A percentile compares a stretch with the other conserved stretches of the same genome.
phyloP scores from a whole-genome alignment of 1,284 basidiomycete species.

The Rhodofomes roseus region DNA sequence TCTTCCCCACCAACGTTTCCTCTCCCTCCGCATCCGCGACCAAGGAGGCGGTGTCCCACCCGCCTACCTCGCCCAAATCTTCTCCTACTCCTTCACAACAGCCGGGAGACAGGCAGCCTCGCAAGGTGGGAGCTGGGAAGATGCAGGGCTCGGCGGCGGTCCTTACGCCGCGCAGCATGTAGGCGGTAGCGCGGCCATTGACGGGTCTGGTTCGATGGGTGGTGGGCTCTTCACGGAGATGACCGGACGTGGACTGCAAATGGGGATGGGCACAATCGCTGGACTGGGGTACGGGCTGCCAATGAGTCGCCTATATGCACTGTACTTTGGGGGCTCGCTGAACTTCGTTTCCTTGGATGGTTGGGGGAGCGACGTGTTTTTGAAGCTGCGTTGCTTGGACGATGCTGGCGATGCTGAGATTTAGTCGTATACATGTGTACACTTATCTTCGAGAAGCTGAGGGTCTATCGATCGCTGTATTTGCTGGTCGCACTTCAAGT shows the following conservation, averaged over 20 bases:
- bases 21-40: constrained; percentile 80
- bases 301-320: constrained; percentile 81
- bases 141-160: constrained; percentile 51
- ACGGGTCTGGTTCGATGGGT: constrained; percentile 43
- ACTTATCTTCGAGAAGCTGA: too few species aligned
- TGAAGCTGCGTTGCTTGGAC: constrained; percentile 71
- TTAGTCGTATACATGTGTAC: constrained; percentile 7
- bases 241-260: constrained; percentile 71
- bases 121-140: constrained; percentile 28
- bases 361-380: constrained; percentile 79
- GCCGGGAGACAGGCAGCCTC: constrained; percentile 42
- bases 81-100: constrained; percentile 90
- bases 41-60: constrained; percentile 83
- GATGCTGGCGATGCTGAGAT: constrained; percentile 54
- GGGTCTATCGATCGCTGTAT: too few species aligned
- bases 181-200: constrained; percentile 64
- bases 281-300: constrained; percentile 85
- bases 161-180: constrained; percentile 73
- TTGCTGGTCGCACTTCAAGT: too few species aligned
- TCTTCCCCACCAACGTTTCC: constrained; percentile 37
- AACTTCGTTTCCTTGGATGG: constrained; percentile 77
- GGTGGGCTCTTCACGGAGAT: constrained; percentile 71
- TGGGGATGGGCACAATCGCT: constrained; percentile 72
- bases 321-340: constrained; percentile 77
- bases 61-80: constrained; percentile 72